These are phyloP conservation scores for Gossypium gossypioides DNA, from an alignment of 441 rosid species.

Conservation along the genomic window DNA sequence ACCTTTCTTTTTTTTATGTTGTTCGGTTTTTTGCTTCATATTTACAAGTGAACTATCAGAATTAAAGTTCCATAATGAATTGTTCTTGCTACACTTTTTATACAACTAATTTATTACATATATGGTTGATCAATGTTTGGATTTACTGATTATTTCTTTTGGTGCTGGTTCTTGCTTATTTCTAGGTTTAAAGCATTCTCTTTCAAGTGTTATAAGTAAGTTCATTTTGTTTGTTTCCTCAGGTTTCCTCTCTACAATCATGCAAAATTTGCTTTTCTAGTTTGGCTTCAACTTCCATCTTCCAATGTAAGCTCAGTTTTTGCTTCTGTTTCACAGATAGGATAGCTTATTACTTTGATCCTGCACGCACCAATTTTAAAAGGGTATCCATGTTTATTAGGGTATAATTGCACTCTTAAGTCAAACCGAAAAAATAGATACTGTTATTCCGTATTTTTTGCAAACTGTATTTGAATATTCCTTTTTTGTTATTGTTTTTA, in stretches of 20 bases:
- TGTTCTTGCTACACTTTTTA: background rate
- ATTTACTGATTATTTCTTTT: background rate
- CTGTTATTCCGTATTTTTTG: background rate
- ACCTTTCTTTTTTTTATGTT: background rate
- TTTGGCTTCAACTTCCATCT: constrained; percentile 71
- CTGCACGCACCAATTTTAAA: background rate
- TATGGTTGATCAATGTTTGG: background rate
- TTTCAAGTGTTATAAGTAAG: constrained; percentile 3
- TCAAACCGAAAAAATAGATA: background rate
- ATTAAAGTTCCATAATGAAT: background rate
- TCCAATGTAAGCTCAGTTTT: constrained; percentile 34
- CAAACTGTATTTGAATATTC: background rate
- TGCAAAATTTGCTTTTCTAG: constrained; percentile 63
- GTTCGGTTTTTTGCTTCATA: background rate
- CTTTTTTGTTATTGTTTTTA: background rate
- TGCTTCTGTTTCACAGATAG: background rate
- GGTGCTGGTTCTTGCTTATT: background rate
- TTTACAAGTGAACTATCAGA: background rate
- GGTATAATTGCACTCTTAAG: background rate
- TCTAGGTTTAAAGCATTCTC: background rate
- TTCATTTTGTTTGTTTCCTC: constrained; percentile 15
- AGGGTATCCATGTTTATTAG: background rate
- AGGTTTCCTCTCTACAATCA: constrained; percentile 68
- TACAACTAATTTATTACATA: background rate
- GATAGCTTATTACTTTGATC: constrained; percentile 3